These are phyloP conservation scores for Dothideomycetes sp. DNA, from an alignment of 2,329 filamentous ascomycete genomes.

Conservation along the genomic window DNA sequence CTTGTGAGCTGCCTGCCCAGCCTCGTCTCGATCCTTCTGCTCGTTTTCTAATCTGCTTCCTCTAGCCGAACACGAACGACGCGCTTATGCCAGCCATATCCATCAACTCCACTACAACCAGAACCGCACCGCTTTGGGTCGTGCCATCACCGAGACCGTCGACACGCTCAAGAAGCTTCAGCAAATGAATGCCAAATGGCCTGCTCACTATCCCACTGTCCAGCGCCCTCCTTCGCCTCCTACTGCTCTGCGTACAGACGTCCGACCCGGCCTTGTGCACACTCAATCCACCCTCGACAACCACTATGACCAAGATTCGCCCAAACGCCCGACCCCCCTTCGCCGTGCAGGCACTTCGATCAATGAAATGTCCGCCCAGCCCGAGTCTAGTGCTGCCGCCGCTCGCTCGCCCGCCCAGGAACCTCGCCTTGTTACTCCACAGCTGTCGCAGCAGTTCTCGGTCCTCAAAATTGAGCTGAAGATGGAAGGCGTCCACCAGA, in stretches of 20 bases:
- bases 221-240: slow-evolving; percentile 46
- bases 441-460: slow-evolving; percentile 93
- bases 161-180: slow-evolving; percentile 76
- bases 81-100: slow-evolving; percentile 68
- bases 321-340: slow-evolving; percentile 43
- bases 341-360: slow-evolving; percentile 66
- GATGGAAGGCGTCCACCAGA: slow-evolving; percentile 74
- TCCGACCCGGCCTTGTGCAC: slow-evolving; percentile 55
- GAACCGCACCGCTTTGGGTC: slow-evolving; percentile 76
- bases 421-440: slow-evolving; percentile 77
- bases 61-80: slow-evolving; percentile 53
- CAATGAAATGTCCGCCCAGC: slow-evolving; percentile 46
- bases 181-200: slow-evolving; percentile 84
- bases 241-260: slow-evolving; percentile 37
- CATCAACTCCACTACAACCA: slow-evolving; percentile 93
- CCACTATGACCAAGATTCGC: slow-evolving; percentile 30
- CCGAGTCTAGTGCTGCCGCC: slow-evolving; percentile 59
- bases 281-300: slow-evolving; percentile 53
- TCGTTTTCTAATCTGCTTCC: slow-evolving; percentile 10
- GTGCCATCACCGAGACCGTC: slow-evolving; percentile 77
- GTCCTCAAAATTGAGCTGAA: slow-evolving; percentile 92
- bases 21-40: not conserved
- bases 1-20: too few species aligned
- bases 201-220: slow-evolving; percentile 86
- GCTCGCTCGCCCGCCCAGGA: slow-evolving; percentile 58